A percentile compares a stretch with the other conserved stretches of the same genome.
phyloP scores from a whole-genome alignment of 169 alveolate species.

The Plasmodium coatneyi region DNA sequence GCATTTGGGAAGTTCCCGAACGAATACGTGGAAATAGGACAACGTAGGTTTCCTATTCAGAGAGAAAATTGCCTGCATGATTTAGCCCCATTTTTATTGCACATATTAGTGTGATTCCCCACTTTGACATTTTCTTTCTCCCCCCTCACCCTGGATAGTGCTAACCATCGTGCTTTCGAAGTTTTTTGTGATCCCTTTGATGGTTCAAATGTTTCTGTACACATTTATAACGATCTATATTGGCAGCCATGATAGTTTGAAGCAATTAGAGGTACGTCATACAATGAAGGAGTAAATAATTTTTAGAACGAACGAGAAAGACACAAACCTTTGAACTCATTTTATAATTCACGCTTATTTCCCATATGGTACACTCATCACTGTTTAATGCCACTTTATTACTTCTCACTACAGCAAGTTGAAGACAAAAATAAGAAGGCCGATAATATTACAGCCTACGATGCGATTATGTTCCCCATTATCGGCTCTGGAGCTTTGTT shows the following conservation, averaged over 20 bases:
- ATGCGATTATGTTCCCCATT: slow-evolving; percentile 75
- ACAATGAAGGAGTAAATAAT: background rate
- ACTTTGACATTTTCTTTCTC: background rate
- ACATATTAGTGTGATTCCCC: background rate
- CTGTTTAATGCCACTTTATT: background rate
- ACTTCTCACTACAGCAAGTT: background rate
- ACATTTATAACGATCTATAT: slow-evolving; percentile 71
- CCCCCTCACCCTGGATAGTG: background rate
- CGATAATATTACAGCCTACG: slow-evolving; percentile 69
- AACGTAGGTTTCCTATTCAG: background rate
- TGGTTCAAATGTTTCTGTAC: slow-evolving; percentile 66
- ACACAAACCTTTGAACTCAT: background rate
- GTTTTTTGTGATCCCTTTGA: slow-evolving; percentile 51
- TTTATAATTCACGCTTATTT: background rate
- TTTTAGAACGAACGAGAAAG: background rate
- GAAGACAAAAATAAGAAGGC: slow-evolving; percentile 46
- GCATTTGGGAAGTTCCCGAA: background rate
- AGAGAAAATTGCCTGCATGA: background rate
- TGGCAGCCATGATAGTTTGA: slow-evolving; percentile 75
- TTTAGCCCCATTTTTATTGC: background rate
- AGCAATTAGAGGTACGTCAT: slow-evolving; percentile 61
- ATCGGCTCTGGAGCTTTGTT: slow-evolving; percentile 73
- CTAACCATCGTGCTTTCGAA: slow-evolving; percentile 57
- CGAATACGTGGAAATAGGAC: background rate
- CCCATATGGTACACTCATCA: background rate